Evolutionary conservation across 345 rosid genomes (phyloP).

Genomic region (Geranium rotundifolium): DNA sequence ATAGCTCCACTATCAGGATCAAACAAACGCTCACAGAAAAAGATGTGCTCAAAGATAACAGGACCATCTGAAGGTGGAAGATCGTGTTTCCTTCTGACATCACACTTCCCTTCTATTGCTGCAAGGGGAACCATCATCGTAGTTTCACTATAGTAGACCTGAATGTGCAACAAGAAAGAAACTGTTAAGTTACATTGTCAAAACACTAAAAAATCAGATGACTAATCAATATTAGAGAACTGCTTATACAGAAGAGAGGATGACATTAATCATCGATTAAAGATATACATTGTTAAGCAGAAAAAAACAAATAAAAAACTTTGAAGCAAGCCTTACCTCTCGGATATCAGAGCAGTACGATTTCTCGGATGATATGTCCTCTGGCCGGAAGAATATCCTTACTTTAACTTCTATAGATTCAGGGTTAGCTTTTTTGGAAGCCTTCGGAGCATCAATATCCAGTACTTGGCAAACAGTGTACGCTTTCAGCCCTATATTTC

Average conservation of each 20-base stretch:
- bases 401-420: slow-evolving; percentile 33
- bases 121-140: slow-evolving; percentile 22
- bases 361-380: slow-evolving; percentile 56
- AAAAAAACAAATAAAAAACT: background rate
- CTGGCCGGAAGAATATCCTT: slow-evolving; percentile 56
- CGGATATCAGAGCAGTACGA: slow-evolving; percentile 51
- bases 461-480: slow-evolving; percentile 55
- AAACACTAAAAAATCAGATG: background rate
- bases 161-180: slow-evolving; percentile 9
- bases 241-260: background rate
- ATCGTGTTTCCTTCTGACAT: slow-evolving; percentile 65
- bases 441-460: slow-evolving; percentile 29
- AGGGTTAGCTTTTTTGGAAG: slow-evolving; percentile 13
- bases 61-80: slow-evolving; percentile 32
- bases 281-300: background rate
- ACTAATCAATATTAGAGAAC: too few relatives aligned
- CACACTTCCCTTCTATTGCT: slow-evolving; percentile 66
- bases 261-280: too few relatives aligned
- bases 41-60: slow-evolving; percentile 48
- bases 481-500: slow-evolving; percentile 54
- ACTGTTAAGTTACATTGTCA: background rate
- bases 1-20: slow-evolving; percentile 62
- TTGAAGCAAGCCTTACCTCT: slow-evolving; percentile 27
- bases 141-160: slow-evolving; percentile 71
- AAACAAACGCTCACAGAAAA: slow-evolving; percentile 68